These are phyloP conservation scores for Collybiopsis confluens DNA, from an alignment of 768 basidiomycete genomes.

Conservation along the genomic window DNA sequence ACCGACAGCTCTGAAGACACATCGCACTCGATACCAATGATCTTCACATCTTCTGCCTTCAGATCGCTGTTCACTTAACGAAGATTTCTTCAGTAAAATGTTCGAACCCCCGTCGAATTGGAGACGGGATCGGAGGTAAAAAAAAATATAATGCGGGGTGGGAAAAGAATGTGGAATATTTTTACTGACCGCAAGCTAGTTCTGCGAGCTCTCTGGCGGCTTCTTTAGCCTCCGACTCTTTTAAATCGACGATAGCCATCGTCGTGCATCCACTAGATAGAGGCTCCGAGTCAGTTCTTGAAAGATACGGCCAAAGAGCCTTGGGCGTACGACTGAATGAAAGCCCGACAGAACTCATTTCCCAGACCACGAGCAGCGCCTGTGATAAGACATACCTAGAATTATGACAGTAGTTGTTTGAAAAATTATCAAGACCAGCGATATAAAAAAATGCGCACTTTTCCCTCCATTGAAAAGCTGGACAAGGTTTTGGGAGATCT, in stretches of 20 bases:
- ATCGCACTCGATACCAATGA: conserved; percentile 81
- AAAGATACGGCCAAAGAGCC: too few relatives aligned
- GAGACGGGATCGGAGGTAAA: too few relatives aligned
- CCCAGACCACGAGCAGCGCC: conserved; percentile 92
- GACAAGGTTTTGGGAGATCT: conserved; percentile 47
- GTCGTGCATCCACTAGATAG: conserved; percentile 67
- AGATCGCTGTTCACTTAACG: conserved; percentile 50
- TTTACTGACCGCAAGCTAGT: conserved; percentile 43
- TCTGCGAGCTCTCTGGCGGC: conserved; percentile 68
- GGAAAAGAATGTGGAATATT: conserved; percentile 2
- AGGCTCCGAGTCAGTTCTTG: too few relatives aligned
- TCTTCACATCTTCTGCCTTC: conserved; percentile 51
- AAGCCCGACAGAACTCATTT: conserved; percentile 85
- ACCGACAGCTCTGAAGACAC: conserved; percentile 82
- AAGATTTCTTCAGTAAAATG: conserved; percentile 4
- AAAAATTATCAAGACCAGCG: background rate
- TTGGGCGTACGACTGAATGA: conserved; percentile 81
- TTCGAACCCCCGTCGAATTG: background rate
- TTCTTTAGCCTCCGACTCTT: conserved; percentile 56
- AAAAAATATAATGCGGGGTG: background rate
- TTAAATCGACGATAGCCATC: conserved; percentile 80
- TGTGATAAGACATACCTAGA: conserved; percentile 85
- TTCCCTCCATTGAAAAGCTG: conserved; percentile 74
- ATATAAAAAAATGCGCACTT: conserved; percentile 37
- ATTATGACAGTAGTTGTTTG: background rate